Percentiles rank a stretch among this genome's conserved stretches.
Evolutionary conservation across 2,329 filamentous ascomycete species (phyloP).

Genomic region (Elsinoe ampelina): DNA sequence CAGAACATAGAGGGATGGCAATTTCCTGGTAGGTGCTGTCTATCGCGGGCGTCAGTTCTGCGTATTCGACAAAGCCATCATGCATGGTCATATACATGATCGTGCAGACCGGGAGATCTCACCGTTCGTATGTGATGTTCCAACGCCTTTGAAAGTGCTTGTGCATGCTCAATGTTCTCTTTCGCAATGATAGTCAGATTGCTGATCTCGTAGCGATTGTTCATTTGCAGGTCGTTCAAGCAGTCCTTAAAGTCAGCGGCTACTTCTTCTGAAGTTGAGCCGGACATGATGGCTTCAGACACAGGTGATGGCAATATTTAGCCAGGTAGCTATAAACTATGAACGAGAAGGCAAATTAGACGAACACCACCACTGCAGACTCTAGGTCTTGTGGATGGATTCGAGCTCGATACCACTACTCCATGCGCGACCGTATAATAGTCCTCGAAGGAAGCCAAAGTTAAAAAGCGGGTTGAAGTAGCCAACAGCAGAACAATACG

Average conservation of each 20-base stretch:
- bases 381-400: no score
- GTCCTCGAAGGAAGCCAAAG: background rate
- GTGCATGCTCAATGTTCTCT: slow-evolving; percentile 91
- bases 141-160: slow-evolving; percentile 81
- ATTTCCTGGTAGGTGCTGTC: slow-evolving; percentile 79
- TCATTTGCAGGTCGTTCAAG: slow-evolving; percentile 80
- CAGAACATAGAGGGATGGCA: slow-evolving; percentile 93
- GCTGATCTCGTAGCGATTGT: slow-evolving; percentile 91
- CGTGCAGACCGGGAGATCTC: slow-evolving; percentile 36
- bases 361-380: no score
- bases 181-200: slow-evolving; percentile 95
- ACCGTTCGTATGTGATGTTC: slow-evolving; percentile 93
- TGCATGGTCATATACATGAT: background rate
- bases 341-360: background rate
- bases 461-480: background rate
- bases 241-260: slow-evolving; percentile 92
- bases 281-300: slow-evolving; percentile 48
- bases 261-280: slow-evolving; percentile 65
- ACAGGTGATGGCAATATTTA: slow-evolving; percentile 9
- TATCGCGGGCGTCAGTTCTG: slow-evolving; percentile 33
- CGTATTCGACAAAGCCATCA: background rate
- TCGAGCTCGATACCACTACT: background rate
- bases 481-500: background rate
- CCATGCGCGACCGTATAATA: background rate
- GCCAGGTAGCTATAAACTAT: slow-evolving; percentile 10